These are phyloP conservation scores for Lachancea fermentati DNA, from an alignment of 805 yeast genomes.

Conservation along the genomic window DNA sequence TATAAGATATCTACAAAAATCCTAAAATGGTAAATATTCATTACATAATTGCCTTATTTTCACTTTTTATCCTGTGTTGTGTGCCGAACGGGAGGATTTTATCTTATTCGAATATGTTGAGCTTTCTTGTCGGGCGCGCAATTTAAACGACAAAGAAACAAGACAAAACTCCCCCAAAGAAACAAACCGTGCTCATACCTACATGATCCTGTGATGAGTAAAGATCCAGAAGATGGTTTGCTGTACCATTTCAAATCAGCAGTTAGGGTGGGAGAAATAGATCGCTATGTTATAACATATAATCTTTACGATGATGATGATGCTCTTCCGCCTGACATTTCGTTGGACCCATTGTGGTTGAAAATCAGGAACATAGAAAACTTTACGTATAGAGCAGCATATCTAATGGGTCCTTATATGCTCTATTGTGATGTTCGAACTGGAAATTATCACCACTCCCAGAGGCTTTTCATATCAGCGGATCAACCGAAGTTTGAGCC, in stretches of 20 bases:
- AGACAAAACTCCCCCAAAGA: not conserved
- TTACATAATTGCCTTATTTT: too few relatives aligned
- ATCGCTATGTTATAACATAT: constrained; percentile 49
- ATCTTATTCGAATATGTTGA: too few relatives aligned
- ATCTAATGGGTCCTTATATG: constrained; percentile 70
- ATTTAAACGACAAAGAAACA: not conserved
- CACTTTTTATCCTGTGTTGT: too few relatives aligned
- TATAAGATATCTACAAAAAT: too few relatives aligned
- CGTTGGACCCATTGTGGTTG: constrained; percentile 40
- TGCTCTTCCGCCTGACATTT: constrained; percentile 23
- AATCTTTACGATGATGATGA: constrained; percentile 35
- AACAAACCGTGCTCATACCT: not conserved
- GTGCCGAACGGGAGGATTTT: too few relatives aligned
- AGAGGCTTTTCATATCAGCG: constrained; percentile 55
- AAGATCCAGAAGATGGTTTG: constrained; percentile 12
- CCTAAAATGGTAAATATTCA: too few relatives aligned
- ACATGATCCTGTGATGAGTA: constrained; percentile 3
- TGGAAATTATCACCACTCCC: constrained; percentile 46
- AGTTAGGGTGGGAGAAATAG: constrained; percentile 54
- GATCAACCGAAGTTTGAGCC: constrained; percentile 76
- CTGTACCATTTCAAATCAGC: constrained; percentile 38
- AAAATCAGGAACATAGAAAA: constrained; percentile 58
- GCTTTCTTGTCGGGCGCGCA: not conserved
- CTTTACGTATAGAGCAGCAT: constrained; percentile 52
- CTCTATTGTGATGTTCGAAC: constrained; percentile 64